Evolutionary conservation across 2,329 filamentous ascomycete species (phyloP).

Genomic region (Nannizziopsis barbatae): DNA sequence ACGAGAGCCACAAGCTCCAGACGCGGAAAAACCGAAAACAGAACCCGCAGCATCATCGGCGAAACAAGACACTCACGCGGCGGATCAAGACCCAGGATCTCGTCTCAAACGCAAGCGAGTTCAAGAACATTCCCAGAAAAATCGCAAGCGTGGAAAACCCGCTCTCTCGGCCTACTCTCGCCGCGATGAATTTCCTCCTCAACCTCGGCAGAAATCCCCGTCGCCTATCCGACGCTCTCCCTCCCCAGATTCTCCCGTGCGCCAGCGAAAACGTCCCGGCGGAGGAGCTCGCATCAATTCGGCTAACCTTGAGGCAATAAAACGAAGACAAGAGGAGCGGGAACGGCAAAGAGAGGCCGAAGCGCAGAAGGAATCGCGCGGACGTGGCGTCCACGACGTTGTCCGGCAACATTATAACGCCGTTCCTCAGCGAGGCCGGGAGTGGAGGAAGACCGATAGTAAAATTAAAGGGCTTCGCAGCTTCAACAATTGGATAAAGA

Average conservation of each 20-base stretch:
- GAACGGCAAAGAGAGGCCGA: slow-evolving; percentile 34
- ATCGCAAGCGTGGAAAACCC: slow-evolving; percentile 28
- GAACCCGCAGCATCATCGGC: neutral
- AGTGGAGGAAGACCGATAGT: slow-evolving; percentile 89
- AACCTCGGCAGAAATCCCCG: slow-evolving; percentile 25
- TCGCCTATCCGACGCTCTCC: slow-evolving; percentile 33
- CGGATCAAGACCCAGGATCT: slow-evolving; percentile 19
- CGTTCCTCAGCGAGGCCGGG: slow-evolving; percentile 81
- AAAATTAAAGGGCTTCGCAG: slow-evolving; percentile 88
- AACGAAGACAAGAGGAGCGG: slow-evolving; percentile 35
- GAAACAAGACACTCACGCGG: slow-evolving; percentile 12
- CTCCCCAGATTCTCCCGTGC: slow-evolving; percentile 31
- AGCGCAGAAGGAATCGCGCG: slow-evolving; percentile 26
- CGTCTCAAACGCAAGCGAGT: slow-evolving; percentile 30
- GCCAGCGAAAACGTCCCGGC: slow-evolving; percentile 38
- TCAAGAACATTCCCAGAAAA: slow-evolving; percentile 31
- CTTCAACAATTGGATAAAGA: slow-evolving; percentile 99
- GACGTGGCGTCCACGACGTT: slow-evolving; percentile 63
- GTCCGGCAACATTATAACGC: slow-evolving; percentile 93
- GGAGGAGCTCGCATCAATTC: slow-evolving; percentile 34
- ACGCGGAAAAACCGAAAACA: neutral
- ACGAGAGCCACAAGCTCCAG: too few relatives aligned
- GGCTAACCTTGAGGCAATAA: slow-evolving; percentile 30
- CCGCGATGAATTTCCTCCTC: slow-evolving; percentile 26
- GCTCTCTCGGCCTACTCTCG: slow-evolving; percentile 33